Evolutionary conservation across 192 early-diverging fungal genomes (phyloP), one percentile per base, ranked within the genome.

Genomic region (Coemansia sp.): DNA sequence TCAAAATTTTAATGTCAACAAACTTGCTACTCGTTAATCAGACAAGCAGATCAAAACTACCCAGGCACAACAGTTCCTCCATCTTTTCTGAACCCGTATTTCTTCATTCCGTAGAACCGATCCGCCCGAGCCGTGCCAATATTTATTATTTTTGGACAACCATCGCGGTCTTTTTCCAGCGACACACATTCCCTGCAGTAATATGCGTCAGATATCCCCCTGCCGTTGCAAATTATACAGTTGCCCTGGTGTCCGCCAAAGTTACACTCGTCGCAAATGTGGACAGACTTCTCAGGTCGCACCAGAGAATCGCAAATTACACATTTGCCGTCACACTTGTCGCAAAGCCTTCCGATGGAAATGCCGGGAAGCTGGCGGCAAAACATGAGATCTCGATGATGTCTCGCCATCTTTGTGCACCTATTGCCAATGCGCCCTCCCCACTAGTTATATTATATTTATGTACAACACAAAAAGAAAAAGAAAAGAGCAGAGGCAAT

Each of bases 91-190:
- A 62, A 51, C 7, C 90, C 91, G 76, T 89, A 92, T 74, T 96
- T 96, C 82, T 98, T 98, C 69, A 90, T 75, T 68, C 95, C 93
- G 58, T 96, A 96, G 51, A 95, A 94, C 49, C 90, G 71, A 82
- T 95, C 93, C 44, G 92, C 92, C 67, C 94, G 94, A 30, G 90
- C 89, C 30, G 88, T 89, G 47, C 96, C 96, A 23, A 98, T 68
- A 74, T 98, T 98, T n/a, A 98, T 86, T 82, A 98, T 96, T 77
- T 96, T 96, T 55, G 96, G 96, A 67, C 96, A 98, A 9, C 96
- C 96, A 67, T 98, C 96, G 34, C 96, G 84, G 72, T 97, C 95
- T 72, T 96, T 96, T 57, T 98, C 96, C 58, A 91, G 87, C 50
- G 86, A 81, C 25, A 91, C 91, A 68, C 94, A 98, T 50, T 91